A percentile compares a stretch with the other conserved stretches of the same genome.
Conservation (phyloP, 2,329 filamentous ascomycete species). For the Calonectria leucothoes region DNA sequence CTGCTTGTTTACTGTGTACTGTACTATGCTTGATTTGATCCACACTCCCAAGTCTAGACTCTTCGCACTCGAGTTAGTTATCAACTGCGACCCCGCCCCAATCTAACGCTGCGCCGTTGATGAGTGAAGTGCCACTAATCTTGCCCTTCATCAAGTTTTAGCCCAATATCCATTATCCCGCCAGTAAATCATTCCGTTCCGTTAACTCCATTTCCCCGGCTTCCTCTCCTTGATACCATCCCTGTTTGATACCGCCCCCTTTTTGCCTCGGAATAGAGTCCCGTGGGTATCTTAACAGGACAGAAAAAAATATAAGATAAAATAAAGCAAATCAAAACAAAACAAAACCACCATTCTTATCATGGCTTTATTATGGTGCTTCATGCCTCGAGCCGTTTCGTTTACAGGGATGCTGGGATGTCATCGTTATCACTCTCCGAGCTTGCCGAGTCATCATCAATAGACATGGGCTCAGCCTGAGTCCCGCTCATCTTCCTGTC, state of each 20-base stretch:
- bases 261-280: too few species aligned
- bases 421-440: constrained; percentile 39
- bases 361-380: too few species aligned
- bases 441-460: constrained; percentile 35
- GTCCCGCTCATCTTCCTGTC: constrained; percentile 20
- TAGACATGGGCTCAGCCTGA: constrained; percentile 42
- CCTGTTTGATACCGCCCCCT: neutral
- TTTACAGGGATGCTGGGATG: constrained; percentile 38
- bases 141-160: neutral
- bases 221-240: neutral
- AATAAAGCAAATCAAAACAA: neutral
- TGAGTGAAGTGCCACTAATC: neutral
- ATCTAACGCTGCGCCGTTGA: neutral
- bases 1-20: too few species aligned
- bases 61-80: neutral
- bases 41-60: neutral
- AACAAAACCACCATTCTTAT: constrained; percentile 23
- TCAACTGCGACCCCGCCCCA: neutral
- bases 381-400: neutral
- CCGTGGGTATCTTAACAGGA: neutral
- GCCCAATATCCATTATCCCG: neutral
- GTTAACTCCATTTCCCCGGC: neutral
- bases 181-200: neutral
- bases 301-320: too few species aligned
- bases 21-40: neutral